Evolutionary conservation across 345 rosid genomes (phyloP), one percentile per base, ranked within the genome.

Genomic region (Populus euphratica): DNA sequence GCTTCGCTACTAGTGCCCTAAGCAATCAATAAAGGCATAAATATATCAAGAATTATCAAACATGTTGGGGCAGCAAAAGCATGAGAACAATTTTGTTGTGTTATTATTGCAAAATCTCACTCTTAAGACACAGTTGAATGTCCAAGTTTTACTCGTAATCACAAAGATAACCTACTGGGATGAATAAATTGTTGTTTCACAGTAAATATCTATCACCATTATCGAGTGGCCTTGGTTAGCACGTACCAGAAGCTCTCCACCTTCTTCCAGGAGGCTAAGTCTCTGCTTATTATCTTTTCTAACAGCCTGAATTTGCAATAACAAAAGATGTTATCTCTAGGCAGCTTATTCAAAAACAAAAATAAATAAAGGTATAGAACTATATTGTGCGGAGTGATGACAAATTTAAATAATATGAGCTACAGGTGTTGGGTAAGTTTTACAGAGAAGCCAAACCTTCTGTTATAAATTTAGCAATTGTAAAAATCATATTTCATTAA

Each of bases 221-320:
- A 95, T 73, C 0, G 99, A 87, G 80, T 95, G 99, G 56, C 99
- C 99, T 89, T 93, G 99, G 83, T 95, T 95, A 69, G 98, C 99
- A 47, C 96, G 98, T 44, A 93, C 89, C 65, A 89, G 77, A 83
- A 91, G 89, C 83, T 90, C 94, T 14, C 88, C 96, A 27, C 88
- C 84, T 78, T 93, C 98, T 81, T 90, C 97, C 27, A 88, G 39
- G 20, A 94, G 94, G 73, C 93, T 85, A 76, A 94, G 88, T 25
- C 98, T 85, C 81, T 91, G 98, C 81, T 94, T 94, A 73, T 89
- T 94, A 81, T 94, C 98, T 79, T 74, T 90, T 82, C 94, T 84
- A 68, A 91, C 98, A 44, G 93, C 97, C 97, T 93, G 72, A 83
- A 79, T 16, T 73, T 35, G n/a, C 74, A 52, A 63, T 31, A 25